Percentiles rank a stretch among this genome's conserved stretches.
Conservation (phyloP, 176 grass and related monocot species). For the Bothriochloa decipiens region DNA sequence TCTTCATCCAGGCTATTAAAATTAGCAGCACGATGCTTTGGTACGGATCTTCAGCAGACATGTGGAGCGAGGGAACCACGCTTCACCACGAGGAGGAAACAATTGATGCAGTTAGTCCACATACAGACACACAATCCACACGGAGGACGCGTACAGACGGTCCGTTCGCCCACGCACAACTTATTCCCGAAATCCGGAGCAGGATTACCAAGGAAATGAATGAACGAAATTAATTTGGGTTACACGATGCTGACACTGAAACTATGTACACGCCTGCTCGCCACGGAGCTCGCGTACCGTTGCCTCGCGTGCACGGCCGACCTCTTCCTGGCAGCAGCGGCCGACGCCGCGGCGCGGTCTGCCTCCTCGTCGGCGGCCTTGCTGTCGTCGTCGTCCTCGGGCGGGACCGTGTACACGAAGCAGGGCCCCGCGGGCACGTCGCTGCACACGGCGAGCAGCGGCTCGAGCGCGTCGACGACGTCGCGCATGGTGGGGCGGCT, state of each 20-base stretch:
- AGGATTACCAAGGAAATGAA: conserved; percentile 34
- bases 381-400: not conserved
- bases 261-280: conserved; percentile 26
- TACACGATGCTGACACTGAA: not conserved
- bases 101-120: no score
- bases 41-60: no score
- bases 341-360: no score
- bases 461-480: conserved; percentile 64
- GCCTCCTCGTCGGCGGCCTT: not conserved
- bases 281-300: conserved; percentile 47
- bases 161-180: no score
- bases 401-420: conserved; percentile 51
- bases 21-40: no score
- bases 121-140: no score
- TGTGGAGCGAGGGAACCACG: no score
- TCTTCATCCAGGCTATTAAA: no score
- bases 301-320: conserved; percentile 34
- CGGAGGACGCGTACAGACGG: no score
- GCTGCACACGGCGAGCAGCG: conserved; percentile 38
- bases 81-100: no score
- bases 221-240: not conserved
- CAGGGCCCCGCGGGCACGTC: conserved; percentile 38
- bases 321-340: not conserved
- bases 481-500: conserved; percentile 59
- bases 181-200: not conserved